Conservation (phyloP, 2,329 filamentous ascomycete species). For the Coniochaeta pulveracea region DNA sequence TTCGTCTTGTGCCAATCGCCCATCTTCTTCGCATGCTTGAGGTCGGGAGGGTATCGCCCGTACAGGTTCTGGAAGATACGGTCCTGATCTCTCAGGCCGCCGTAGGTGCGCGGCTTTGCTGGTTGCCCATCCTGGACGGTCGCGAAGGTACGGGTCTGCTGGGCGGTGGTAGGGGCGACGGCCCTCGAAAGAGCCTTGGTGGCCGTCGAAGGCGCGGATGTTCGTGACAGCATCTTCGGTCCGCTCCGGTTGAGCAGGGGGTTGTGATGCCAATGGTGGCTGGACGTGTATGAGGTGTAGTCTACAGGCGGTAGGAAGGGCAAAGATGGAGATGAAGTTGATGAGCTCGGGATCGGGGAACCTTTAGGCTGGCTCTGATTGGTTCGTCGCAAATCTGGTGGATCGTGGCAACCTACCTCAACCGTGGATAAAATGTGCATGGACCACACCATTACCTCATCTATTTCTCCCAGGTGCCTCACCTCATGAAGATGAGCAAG, state of each 20-base stretch:
- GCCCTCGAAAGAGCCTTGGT: constrained; percentile 26
- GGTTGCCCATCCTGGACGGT: constrained; percentile 66
- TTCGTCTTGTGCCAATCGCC: constrained; percentile 99
- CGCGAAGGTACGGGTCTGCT: constrained; percentile 62
- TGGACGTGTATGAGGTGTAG: constrained; percentile 8
- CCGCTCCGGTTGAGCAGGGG: constrained; percentile 24
- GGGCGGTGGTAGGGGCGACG: constrained; percentile 26
- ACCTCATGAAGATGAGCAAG: too few species aligned
- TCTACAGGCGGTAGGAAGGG: constrained; percentile 5
- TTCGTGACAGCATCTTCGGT: constrained; percentile 30
- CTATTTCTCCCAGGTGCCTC: too few species aligned
- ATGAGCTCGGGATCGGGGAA: constrained; percentile 6
- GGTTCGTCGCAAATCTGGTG: constrained; percentile 5
- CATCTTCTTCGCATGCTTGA: constrained; percentile 94
- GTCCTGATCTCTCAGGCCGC: constrained; percentile 90
- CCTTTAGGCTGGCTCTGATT: constrained; percentile 10
- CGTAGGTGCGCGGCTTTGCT: constrained; percentile 55
- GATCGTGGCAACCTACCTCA: background rate
- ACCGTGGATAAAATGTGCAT: too few species aligned
- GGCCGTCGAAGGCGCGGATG: constrained; percentile 26
- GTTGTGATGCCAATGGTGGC: constrained; percentile 17
- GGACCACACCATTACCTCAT: constrained; percentile 5
- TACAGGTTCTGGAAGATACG: constrained; percentile 99
- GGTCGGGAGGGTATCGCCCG: constrained; percentile 78
- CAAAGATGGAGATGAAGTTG: constrained; percentile 8